Conservation (phyloP, 2,329 filamentous ascomycete species). For the Exophiala alcalophila region DNA sequence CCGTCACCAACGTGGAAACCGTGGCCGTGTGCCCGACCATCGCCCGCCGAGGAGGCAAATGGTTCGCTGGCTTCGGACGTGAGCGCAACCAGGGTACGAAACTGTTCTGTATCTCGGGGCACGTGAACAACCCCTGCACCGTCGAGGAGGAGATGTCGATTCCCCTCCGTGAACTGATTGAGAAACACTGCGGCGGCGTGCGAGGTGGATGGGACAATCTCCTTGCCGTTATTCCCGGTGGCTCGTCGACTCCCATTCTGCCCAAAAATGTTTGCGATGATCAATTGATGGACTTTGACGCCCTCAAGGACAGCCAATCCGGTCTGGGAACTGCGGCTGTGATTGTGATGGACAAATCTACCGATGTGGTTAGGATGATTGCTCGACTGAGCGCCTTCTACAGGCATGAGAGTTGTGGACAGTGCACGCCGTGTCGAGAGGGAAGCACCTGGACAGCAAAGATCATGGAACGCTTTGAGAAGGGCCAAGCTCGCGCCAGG, state of each 20-base stretch:
- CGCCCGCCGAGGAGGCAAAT: conserved; percentile 82
- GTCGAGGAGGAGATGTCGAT: conserved; percentile 99
- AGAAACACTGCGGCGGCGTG: conserved; percentile 97
- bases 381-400: conserved; percentile 93
- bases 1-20: conserved; percentile 97
- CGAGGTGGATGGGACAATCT: conserved; percentile 97
- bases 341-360: conserved; percentile 98
- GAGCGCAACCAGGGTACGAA: conserved; percentile 97
- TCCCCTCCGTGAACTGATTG: conserved; percentile 89
- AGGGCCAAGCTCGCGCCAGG: conserved; percentile 78
- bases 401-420: conserved; percentile 95
- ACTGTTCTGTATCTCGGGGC: conserved; percentile 95
- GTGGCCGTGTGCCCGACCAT: conserved; percentile 94
- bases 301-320: conserved; percentile 94
- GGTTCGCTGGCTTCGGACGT: conserved; percentile 92
- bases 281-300: conserved; percentile 98
- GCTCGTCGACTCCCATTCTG: conserved; percentile 92
- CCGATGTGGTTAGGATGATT: conserved; percentile 93
- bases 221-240: conserved; percentile 89
- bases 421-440: conserved; percentile 99
- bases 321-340: conserved; percentile 96
- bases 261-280: conserved; percentile 88
- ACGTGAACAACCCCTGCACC: conserved; percentile 97
- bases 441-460: conserved; percentile 99
- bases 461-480: conserved; percentile 96